These are phyloP conservation scores for Globisporangium iwayamae DNA, from an alignment of 352 stramenopile genomes.

Conservation along the genomic window DNA sequence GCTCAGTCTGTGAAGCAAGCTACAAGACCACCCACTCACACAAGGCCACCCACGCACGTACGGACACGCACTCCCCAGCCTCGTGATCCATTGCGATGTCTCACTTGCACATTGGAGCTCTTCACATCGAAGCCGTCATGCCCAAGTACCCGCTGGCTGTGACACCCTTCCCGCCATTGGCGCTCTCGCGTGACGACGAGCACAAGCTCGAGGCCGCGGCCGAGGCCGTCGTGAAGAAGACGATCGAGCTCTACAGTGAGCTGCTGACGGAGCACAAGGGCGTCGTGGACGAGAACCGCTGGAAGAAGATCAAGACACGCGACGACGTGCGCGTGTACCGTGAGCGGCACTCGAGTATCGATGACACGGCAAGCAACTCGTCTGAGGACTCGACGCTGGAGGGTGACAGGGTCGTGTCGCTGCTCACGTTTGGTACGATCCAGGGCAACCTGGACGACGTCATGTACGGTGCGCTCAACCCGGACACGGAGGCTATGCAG, in stretches of 20 bases:
- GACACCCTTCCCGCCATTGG: conserved; percentile 39
- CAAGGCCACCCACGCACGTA: too few species aligned
- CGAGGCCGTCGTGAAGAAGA: conserved; percentile 36
- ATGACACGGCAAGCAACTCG: neutral
- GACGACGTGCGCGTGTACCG: conserved; percentile 17
- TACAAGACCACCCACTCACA: too few species aligned
- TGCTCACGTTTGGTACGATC: conserved; percentile 30
- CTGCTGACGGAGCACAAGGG: conserved; percentile 31
- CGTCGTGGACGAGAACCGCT: conserved; percentile 36
- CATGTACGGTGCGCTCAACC: conserved; percentile 53
- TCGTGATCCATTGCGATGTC: neutral
- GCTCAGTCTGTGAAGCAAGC: too few species aligned
- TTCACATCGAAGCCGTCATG: conserved; percentile 11
- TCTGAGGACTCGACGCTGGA: neutral
- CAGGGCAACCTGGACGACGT: conserved; percentile 47
- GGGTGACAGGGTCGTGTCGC: neutral
- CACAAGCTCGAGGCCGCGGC: conserved; percentile 32
- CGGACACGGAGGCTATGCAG: conserved; percentile 41
- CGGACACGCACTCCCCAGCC: neutral
- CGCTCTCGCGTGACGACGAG: conserved; percentile 36
- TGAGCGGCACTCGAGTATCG: conserved; percentile 4
- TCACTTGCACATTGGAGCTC: neutral
- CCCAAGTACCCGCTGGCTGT: conserved; percentile 28
- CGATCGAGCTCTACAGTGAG: conserved; percentile 39
- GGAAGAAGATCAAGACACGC: conserved; percentile 51